A percentile compares a stretch with the other conserved stretches of the same genome.
Conservation (phyloP, 2,329 filamentous ascomycete genomes). For the Rutstroemia sydowiana region DNA sequence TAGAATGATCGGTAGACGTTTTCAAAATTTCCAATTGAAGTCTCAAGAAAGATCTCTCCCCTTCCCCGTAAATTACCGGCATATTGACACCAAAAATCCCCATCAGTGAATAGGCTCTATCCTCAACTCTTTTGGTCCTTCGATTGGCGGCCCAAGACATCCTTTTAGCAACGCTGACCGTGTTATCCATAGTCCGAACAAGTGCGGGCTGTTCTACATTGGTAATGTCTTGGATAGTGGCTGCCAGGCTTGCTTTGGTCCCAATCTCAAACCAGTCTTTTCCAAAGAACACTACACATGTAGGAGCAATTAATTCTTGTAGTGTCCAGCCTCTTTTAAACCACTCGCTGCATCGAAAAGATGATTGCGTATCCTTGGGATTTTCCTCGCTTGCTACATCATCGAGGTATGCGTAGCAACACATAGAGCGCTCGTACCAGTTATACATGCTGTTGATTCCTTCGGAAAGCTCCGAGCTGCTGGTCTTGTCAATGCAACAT, state of each 20-base stretch:
- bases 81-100: slow-evolving; percentile 1
- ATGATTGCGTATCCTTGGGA: neutral
- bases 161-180: neutral
- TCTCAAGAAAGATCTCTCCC: neutral
- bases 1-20: neutral
- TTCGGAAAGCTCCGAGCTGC: slow-evolving; percentile 10
- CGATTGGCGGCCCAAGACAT: slow-evolving; percentile 2
- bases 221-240: neutral
- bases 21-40: slow-evolving; percentile 3
- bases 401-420: slow-evolving; percentile 13
- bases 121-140: slow-evolving; percentile 1
- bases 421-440: slow-evolving; percentile 11
- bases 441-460: slow-evolving; percentile 13
- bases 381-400: slow-evolving; percentile 2
- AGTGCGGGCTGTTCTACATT: neutral
- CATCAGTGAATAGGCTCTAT: slow-evolving; percentile 4
- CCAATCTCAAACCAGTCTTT: neutral
- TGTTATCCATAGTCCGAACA: neutral
- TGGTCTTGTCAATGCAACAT: slow-evolving; percentile 15
- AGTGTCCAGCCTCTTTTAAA: slow-evolving; percentile 7
- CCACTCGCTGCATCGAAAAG: slow-evolving; percentile 2
- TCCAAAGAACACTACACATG: neutral
- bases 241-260: neutral
- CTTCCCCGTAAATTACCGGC: neutral
- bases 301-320: slow-evolving; percentile 5